These are phyloP conservation scores for Penicillium cataractarum DNA, from an alignment of 495 filamentous ascomycete genomes.

Conservation along the genomic window DNA sequence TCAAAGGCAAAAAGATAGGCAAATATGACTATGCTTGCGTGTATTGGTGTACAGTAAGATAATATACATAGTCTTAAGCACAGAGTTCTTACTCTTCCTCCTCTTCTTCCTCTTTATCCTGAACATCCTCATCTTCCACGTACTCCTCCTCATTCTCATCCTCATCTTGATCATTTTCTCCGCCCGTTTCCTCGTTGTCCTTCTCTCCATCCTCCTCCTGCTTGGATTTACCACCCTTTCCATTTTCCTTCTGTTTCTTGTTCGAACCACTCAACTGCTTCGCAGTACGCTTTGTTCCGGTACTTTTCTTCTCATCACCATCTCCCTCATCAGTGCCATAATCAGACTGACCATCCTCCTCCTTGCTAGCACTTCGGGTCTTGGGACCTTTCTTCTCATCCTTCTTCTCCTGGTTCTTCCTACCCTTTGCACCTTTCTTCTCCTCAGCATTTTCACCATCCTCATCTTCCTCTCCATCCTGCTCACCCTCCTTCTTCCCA, in stretches of 20 bases:
- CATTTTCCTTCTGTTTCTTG: slow-evolving; percentile 16
- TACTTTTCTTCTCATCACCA: slow-evolving; percentile 1
- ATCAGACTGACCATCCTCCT: neutral
- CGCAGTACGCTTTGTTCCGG: slow-evolving; percentile 12
- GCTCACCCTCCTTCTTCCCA: neutral
- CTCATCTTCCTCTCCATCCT: neutral
- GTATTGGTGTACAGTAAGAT: neutral
- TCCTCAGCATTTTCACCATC: neutral
- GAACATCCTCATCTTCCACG: neutral
- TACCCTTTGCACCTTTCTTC: neutral
- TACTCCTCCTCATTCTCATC: neutral
- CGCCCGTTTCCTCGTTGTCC: neutral
- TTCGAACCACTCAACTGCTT: slow-evolving; percentile 11
- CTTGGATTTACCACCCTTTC: neutral
- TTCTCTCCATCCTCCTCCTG: neutral
- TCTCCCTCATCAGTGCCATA: slow-evolving; percentile 1
- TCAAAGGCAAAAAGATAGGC: neutral
- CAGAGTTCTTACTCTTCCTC: neutral
- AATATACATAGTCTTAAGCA: neutral
- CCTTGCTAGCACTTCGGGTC: neutral
- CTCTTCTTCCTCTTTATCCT: neutral
- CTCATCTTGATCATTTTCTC: neutral
- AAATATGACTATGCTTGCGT: neutral
- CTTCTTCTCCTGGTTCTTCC: neutral
- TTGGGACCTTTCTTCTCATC: neutral